phyloP scores from a whole-genome alignment of 2,329 filamentous ascomycete genomes.

The Lecanicillium sp. region DNA sequence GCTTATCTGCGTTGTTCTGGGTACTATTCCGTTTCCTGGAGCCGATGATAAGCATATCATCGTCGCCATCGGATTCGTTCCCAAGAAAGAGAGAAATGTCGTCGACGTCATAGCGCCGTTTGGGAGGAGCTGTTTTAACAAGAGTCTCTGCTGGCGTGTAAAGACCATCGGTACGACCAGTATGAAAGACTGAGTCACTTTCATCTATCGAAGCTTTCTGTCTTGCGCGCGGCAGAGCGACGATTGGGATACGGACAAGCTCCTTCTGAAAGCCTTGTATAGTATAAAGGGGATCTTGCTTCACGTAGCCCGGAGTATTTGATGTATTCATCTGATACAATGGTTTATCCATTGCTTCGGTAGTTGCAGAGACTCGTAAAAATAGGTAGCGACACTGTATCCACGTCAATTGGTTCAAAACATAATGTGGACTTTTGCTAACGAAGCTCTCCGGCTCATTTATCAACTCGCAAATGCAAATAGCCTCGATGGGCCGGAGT shows the following conservation, averaged over 20 bases:
- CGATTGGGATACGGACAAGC: background rate
- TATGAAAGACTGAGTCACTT: no score
- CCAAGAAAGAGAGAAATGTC: no score
- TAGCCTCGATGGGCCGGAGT: conserved; percentile 47
- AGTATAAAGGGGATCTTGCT: conserved; percentile 16
- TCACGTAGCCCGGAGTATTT: conserved; percentile 13
- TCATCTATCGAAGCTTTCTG: no score
- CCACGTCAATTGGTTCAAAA: conserved; percentile 72
- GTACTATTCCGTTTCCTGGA: no score
- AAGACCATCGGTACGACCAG: no score
- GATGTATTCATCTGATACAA: conserved; percentile 8
- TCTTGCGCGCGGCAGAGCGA: no score
- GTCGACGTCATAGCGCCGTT: no score
- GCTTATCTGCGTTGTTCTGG: no score
- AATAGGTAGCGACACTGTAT: conserved; percentile 85
- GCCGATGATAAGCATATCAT: no score
- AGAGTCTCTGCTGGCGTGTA: no score
- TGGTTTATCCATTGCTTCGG: conserved; percentile 6
- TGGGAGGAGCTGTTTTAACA: no score
- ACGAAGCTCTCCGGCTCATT: conserved; percentile 60
- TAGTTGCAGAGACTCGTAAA: conserved; percentile 22
- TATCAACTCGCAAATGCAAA: conserved; percentile 80
- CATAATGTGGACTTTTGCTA: conserved; percentile 50
- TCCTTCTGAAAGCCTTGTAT: conserved; percentile 2
- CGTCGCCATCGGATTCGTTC: no score